phyloP scores from a whole-genome alignment of 768 basidiomycete genomes.

The Phaeotremella fagi region DNA sequence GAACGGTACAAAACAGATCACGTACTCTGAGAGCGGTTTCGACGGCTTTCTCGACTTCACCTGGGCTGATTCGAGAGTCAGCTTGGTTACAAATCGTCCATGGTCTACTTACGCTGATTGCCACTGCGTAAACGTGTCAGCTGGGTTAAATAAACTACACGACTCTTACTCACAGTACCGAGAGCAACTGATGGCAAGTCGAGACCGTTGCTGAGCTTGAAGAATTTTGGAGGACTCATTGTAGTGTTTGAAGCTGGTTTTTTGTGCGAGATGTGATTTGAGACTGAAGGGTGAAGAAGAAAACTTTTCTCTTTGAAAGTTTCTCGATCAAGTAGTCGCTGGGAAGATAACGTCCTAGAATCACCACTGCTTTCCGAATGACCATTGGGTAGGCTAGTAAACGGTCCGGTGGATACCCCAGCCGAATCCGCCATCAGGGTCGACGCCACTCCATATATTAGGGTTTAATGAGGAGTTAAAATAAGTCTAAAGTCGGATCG shows the following conservation, averaged over 20 bases:
- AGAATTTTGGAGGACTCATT: conserved; percentile 34
- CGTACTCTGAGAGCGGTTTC: not conserved
- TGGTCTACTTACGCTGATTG: not conserved
- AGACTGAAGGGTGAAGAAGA: not conserved
- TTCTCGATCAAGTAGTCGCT: too few species aligned
- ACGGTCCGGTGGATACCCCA: too few species aligned
- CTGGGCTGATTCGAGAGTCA: not conserved
- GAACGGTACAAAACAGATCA: not conserved
- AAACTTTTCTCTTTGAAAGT: too few species aligned
- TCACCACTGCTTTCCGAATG: too few species aligned
- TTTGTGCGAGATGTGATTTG: not conserved
- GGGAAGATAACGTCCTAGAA: too few species aligned
- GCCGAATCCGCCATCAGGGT: too few species aligned
- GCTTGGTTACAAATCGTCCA: conserved; percentile 1
- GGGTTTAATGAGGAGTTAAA: not conserved
- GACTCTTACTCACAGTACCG: conserved; percentile 51
- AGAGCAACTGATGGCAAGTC: conserved; percentile 65
- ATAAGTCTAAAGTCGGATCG: not conserved
- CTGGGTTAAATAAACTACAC: not conserved
- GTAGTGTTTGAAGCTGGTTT: not conserved
- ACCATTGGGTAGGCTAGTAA: too few species aligned
- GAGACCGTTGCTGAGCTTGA: conserved; percentile 62
- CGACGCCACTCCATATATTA: not conserved
- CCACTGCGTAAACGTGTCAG: not conserved
- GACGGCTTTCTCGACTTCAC: not conserved